Evolutionary conservation across 1,284 basidiomycete genomes (phyloP), one percentile per base, ranked within the genome.

Genomic region (Ganoderma meredithae): DNA sequence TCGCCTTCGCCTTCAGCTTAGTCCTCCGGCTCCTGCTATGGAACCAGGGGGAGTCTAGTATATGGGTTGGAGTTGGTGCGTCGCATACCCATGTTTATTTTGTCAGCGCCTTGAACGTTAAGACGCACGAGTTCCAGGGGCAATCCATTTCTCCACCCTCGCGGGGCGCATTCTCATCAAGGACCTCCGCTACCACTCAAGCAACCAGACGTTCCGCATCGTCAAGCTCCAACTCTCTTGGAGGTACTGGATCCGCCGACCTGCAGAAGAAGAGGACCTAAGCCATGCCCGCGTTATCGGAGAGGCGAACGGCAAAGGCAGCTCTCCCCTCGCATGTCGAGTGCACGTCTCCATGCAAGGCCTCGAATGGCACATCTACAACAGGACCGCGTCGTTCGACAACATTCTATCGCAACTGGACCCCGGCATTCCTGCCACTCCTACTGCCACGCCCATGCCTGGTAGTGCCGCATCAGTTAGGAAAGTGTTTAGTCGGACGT

Each of bases 301-400:
- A 63, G 86, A 88, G 70, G 82, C 81, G n/a, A 33, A 64, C 76
- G 74, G 71, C 33, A 78, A 80, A 68, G 71, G 77, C 39, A 76
- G 78, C 36, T 70, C 78, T 22, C 78, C 86, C 33, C 82, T 88
- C 47, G 87, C 89, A 43, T 96, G 95, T 75, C 90, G 96, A 55
- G 88, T 97, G 49, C 89, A 92, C 63, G 78, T 95, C 33, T 89
- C 89, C 8, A 76, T 94, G 4, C 89, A 96, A 73, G 96, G 96
- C 25, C 84, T 96, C 44, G 95, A 98, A 79, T 95, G 93, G 90
- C 95, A 95, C 79, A 78, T 97, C 60, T 97, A 95, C 81, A 98
- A 98, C 79, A 85, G 90, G 65, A 96, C 94, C 1, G 87, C 94
- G 2, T 90, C 95, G 6, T 97, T 93, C 79, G 95, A 98, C 76